Evolutionary conservation across 768 basidiomycete species (phyloP), one percentile per base, ranked within the genome.

Genomic region (Suillus tomentosus): DNA sequence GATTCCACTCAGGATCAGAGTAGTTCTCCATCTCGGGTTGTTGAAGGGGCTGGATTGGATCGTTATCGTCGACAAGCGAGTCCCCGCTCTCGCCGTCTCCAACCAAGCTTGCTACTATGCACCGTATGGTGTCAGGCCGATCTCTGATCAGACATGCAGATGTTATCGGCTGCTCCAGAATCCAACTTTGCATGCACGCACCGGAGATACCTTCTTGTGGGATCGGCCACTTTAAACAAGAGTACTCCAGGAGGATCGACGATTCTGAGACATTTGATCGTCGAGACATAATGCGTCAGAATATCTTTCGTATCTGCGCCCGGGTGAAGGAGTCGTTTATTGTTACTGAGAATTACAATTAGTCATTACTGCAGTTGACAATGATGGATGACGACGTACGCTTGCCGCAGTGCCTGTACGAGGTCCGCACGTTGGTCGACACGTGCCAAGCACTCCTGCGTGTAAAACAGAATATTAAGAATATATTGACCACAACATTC

Each of bases 291-390:
- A 80, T 92, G 90, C 0, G 86, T 79, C 14, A 99, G 79, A 63
- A 99, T 95, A 65, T 92, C 86, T 71, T 91, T 92, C 1, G 97
- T 99, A 67, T 95, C 95, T 5, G 95, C 94, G 3, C 96, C 97
- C 1, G 96, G 97, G 71, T 99, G 96, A 7, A 99, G 86, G 1
- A 99, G 83, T 5, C 97, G 90, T 71, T 89, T 90, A 62, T 84
- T 85, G 70, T 94, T 95, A 11, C 94, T 97, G 72, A 14, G 51
- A 13, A 42, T 11, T 50, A 36, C 3, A 43, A 60, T 73, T 39
- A 71, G 3, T 42, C 3, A 43, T 42, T 36, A 3, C 43, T 31
- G 42, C 6, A 15, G 61, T 17, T 34, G 34, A 63, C 22, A 62
- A 50, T 17, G 47, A 48, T 1, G 47, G 42, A 36, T 8, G 3